Percentiles rank a stretch among this genome's conserved stretches.
phyloP scores from a whole-genome alignment of 495 filamentous ascomycete species.

The Sordaria brevicollis region DNA sequence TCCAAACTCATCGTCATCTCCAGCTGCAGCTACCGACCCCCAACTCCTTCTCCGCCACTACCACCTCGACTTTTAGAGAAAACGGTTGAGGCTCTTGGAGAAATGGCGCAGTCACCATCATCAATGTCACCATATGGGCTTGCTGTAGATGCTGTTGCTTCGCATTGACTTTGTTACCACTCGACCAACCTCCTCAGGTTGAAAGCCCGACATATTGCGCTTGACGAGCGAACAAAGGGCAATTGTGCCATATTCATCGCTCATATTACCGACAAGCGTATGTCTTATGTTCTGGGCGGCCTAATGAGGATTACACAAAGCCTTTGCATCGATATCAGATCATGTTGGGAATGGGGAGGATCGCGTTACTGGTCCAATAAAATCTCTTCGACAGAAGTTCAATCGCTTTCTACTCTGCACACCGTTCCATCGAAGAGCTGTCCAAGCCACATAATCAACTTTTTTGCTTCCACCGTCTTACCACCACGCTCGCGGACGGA shows the following conservation, averaged over 20 bases:
- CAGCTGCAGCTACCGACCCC: not conserved
- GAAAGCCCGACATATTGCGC: not conserved
- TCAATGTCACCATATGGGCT: not conserved
- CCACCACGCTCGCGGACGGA: not conserved
- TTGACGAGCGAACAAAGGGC: not conserved
- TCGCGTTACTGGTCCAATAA: not conserved
- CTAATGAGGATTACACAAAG: not conserved
- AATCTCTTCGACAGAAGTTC: not conserved
- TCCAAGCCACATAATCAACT: not conserved
- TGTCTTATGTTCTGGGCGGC: not conserved
- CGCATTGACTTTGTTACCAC: not conserved
- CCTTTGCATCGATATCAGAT: not conserved
- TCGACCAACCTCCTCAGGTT: not conserved
- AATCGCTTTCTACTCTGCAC: not conserved
- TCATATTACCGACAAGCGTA: not conserved
- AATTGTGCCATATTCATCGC: not conserved
- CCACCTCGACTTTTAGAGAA: not conserved
- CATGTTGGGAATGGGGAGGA: not conserved
- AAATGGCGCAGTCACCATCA: not conserved
- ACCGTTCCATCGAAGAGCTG: not conserved
- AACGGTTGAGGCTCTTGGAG: not conserved
- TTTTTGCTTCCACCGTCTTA: not conserved
- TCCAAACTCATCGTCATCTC: not conserved
- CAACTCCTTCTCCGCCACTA: not conserved
- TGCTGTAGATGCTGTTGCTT: not conserved